These are phyloP conservation scores for Cardiospermum halicacabum DNA, from an alignment of 345 rosid species.

Conservation along the genomic window DNA sequence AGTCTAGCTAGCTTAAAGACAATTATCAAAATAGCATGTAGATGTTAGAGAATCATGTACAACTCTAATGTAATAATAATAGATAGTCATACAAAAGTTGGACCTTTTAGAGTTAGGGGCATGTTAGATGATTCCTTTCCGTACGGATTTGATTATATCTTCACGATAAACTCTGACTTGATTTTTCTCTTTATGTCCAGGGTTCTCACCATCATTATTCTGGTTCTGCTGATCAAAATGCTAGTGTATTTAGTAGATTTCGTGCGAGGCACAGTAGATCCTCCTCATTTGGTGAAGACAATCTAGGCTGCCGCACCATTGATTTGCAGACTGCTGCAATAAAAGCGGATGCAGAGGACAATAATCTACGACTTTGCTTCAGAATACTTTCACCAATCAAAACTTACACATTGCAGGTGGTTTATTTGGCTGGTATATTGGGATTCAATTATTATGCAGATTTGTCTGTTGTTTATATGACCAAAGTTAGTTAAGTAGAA, in stretches of 20 bases:
- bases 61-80: too few species aligned
- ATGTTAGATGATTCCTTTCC: too few species aligned
- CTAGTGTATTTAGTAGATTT: constrained; percentile 73
- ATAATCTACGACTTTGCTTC: constrained; percentile 79
- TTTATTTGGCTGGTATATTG: constrained; percentile 2
- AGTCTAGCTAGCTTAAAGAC: neutral
- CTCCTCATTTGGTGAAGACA: constrained; percentile 53
- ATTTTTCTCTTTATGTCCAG: constrained; percentile 27
- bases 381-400: constrained; percentile 76
- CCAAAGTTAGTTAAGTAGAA: neutral
- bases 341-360: constrained; percentile 76
- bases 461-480: neutral
- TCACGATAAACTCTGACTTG: constrained; percentile 6
- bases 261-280: constrained; percentile 56
- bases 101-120: too few species aligned
- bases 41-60: neutral
- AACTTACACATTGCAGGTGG: constrained; percentile 78
- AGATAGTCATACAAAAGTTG: too few species aligned
- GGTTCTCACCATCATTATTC: constrained; percentile 54
- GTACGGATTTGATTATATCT: neutral
- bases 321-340: constrained; percentile 68
- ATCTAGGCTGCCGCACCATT: constrained; percentile 42
- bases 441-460: neutral
- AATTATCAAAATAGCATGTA: neutral
- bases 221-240: constrained; percentile 52